Evolutionary conservation across 306 rosid species (phyloP), one percentile per base, ranked within the genome.

Genomic region (Medicago arabica): DNA sequence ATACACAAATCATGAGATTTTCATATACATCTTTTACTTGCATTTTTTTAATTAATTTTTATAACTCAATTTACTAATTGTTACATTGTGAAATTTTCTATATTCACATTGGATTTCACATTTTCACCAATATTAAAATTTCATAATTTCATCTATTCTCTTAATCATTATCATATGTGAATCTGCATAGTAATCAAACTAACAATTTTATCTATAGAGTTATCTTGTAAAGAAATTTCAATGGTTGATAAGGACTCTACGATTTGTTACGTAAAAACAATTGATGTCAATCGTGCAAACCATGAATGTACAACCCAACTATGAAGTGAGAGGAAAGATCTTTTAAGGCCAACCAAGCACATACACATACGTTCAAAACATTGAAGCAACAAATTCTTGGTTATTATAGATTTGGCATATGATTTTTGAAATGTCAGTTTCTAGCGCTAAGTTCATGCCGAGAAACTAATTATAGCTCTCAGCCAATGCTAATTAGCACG

Each of bases 181-280:
- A n/a, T n/a, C n/a, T n/a, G n/a, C 13, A 55, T 19, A 4, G 14
- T 55, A 19, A 1, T 7, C 61, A 4, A 19, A n/a, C n/a, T n/a
- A n/a, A n/a, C n/a, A n/a, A n/a, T n/a, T n/a, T n/a, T n/a, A n/a
- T n/a, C n/a, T n/a, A 0, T 13, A 13, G 10, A 13, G 43, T 61
- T 61, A 31, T 61, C 19, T 61, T 31, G 61, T 31, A 31, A 61
- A 44, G 9, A 7, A 61, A 61, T 61, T 61, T 61, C 67, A 61
- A 61, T 61, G 7, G 67, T 31, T 14, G 67, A 61, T 61, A 61
- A 15, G 13, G 21, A 31, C 13, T 61, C 67, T 9, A 14, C 1
- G 34, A 2, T 61, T 3, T 28, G 3, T 61, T 28, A 61, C 18
- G 4, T 36, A 61, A 1, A 61, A 61, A 14, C 18, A 7, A 8